A percentile compares a stretch with the other conserved stretches of the same genome.
phyloP scores from a whole-genome alignment of 176 grass and related monocot species.

The Olyra latifolia region DNA sequence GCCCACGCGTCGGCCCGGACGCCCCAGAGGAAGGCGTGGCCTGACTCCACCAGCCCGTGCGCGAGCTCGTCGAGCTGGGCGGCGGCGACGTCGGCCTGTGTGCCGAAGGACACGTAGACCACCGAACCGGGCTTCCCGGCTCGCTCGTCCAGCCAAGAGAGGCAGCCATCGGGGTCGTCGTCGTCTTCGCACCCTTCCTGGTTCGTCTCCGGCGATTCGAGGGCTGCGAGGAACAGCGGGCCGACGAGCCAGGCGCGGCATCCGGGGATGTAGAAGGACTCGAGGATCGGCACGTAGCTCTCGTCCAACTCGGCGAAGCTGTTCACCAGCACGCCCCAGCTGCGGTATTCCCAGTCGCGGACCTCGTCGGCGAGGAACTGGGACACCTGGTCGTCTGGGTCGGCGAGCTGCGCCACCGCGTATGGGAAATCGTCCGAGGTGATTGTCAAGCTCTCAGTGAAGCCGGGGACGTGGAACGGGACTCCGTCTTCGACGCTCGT shows the following conservation, averaged over 20 bases:
- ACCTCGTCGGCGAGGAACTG: conserved; percentile 5
- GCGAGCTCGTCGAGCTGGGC: conserved; percentile 48
- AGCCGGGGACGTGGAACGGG: conserved; percentile 21
- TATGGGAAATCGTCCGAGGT: conserved; percentile 10
- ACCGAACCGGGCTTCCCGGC: conserved; percentile 1
- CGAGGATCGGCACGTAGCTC: conserved; percentile 25
- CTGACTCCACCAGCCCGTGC: conserved; percentile 33
- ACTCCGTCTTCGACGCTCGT: neutral
- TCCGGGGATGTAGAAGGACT: conserved; percentile 21
- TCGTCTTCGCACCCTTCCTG: neutral
- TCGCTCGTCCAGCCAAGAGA: conserved; percentile 33
- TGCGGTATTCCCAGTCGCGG: neutral
- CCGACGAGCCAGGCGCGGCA: conserved; percentile 26
- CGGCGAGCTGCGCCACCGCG: neutral
- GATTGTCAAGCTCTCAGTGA: conserved; percentile 25
- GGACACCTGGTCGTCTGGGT: conserved; percentile 29
- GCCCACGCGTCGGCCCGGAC: conserved; percentile 31
- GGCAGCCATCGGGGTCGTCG: conserved; percentile 26
- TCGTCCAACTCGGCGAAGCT: conserved; percentile 42
- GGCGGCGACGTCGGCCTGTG: conserved; percentile 25
- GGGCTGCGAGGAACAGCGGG: conserved; percentile 18
- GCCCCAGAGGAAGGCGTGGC: conserved; percentile 43
- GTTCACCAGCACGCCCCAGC: conserved; percentile 43
- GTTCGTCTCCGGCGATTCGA: neutral
- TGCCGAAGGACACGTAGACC: conserved; percentile 55